Base-by-base conservation (phyloP, 1,139 yeast genomes). In the Pichia inconspicua region DNA sequence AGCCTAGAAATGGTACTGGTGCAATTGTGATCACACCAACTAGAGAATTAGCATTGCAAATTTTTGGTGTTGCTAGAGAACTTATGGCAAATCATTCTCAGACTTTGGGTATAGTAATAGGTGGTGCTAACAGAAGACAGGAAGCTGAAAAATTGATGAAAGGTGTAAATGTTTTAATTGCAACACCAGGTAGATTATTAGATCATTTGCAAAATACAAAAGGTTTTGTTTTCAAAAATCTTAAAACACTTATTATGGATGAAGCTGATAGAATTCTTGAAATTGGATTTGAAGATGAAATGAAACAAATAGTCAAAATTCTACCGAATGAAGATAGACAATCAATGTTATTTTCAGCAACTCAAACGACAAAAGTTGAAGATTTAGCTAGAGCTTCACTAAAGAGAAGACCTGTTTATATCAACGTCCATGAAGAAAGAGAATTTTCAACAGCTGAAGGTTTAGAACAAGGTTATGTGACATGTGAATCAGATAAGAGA, bases 291-390 rank as follows among this genome's bases (percentile, higher is more conserved):
- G 97, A 92, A 72, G 97, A 92, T 58, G 97, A 92, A 73, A 92
- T 92, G 97, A 85, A 78, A 67, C 97, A 94, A 69, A 92, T 92
- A 62, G 88, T 92, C 63, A 87, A 84, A 69, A 87, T 94, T 54
- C 73, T 94, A 63, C 99, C 99, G 44, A 84, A 80, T 55, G 95
- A 89, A 56, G 90, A 85, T 58, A 84, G 99, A 70, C 99, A 92
- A 68, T 78, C 96, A 40, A 92, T 92, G 97, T 73, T 92, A 58
- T 92, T 94, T 66, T 89, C 97, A 15, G 98, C 99, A 45, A 92
- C 99, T 1, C 99, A 92, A 68, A 92, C 99, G 39, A 92, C 97
- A 42, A 94, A 94, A 71, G 98, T 92, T 54, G 97, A 92, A 66
- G 99, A 94, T 71, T 75, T 92, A 63, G 98, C 98, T 25, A 80